A percentile compares a stretch with the other conserved stretches of the same genome.
Evolutionary conservation across 2,329 filamentous ascomycete species (phyloP).

Genomic region (Penicillium verrucosum): DNA sequence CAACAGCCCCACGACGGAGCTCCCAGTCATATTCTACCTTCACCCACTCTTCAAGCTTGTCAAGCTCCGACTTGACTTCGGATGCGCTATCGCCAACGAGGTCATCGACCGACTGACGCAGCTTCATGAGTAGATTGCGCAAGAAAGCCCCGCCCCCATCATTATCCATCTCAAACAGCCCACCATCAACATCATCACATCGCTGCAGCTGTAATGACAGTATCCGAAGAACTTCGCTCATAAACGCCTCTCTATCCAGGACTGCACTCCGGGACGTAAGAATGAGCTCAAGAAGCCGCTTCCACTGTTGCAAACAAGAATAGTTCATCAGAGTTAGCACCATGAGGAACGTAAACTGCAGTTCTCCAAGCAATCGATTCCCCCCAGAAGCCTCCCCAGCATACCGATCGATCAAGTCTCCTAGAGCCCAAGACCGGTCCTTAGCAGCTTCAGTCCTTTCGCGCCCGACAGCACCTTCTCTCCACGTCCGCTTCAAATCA

Average conservation of each 20-base stretch:
- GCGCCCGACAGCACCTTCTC: constrained; percentile 57
- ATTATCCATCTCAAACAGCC: constrained; percentile 57
- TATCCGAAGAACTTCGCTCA: constrained; percentile 50
- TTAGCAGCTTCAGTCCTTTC: constrained; percentile 61
- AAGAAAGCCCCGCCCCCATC: constrained; percentile 54
- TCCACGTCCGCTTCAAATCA: constrained; percentile 62
- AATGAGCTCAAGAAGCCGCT: constrained; percentile 54
- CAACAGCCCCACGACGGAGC: constrained; percentile 50
- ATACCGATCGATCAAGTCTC: constrained; percentile 48
- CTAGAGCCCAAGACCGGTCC: constrained; percentile 61
- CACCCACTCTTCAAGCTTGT: constrained; percentile 55
- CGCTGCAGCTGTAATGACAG: constrained; percentile 54
- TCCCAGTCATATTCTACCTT: constrained; percentile 58
- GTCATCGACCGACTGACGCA: constrained; percentile 52
- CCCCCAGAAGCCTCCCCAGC: constrained; percentile 23
- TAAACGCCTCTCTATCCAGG: constrained; percentile 47
- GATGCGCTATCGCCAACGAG: constrained; percentile 36
- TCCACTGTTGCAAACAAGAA: constrained; percentile 65
- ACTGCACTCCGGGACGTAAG: constrained; percentile 57
- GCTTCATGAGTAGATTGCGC: constrained; percentile 51
- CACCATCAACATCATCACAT: constrained; percentile 58
- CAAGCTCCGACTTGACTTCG: constrained; percentile 51
- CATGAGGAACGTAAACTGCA: constrained; percentile 63
- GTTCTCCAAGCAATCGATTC: constrained; percentile 53
- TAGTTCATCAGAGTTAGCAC: constrained; percentile 63